phyloP scores from a whole-genome alignment of 2,329 filamentous ascomycete genomes.

The Sclerotinia borealis region DNA sequence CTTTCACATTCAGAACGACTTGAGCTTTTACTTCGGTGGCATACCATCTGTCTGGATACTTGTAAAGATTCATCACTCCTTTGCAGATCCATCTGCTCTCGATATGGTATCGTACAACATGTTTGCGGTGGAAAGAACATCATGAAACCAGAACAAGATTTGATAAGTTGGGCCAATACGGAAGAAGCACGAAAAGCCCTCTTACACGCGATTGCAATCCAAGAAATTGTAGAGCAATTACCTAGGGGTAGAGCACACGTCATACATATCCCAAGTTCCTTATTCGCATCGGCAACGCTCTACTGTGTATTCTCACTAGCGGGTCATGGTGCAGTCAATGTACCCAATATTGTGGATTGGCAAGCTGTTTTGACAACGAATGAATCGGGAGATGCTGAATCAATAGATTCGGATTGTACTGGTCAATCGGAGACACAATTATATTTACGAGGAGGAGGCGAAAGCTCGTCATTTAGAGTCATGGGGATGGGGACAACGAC shows the following conservation, averaged over 20 bases:
- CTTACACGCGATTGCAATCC: constrained; percentile 40
- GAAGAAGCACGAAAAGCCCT: constrained; percentile 37
- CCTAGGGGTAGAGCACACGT: constrained; percentile 40
- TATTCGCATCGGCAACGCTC: constrained; percentile 39
- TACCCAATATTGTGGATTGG: constrained; percentile 38
- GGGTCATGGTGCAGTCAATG: constrained; percentile 34
- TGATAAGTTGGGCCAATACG: constrained; percentile 35
- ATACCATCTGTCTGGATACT: constrained; percentile 39
- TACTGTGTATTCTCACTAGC: constrained; percentile 38
- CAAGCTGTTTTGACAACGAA: constrained; percentile 34
- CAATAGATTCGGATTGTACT: constrained; percentile 57
- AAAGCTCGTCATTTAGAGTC: constrained; percentile 22
- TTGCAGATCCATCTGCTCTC: constrained; percentile 36
- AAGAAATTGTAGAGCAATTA: constrained; percentile 41
- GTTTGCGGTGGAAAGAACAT: constrained; percentile 33
- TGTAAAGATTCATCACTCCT: constrained; percentile 37
- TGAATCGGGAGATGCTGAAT: constrained; percentile 32
- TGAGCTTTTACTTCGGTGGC: constrained; percentile 40
- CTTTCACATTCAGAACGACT: constrained; percentile 32
- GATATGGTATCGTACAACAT: constrained; percentile 36
- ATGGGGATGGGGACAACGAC: constrained; percentile 27
- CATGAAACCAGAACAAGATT: constrained; percentile 32
- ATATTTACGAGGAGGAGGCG: constrained; percentile 35
- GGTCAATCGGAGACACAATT: constrained; percentile 38
- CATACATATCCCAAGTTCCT: constrained; percentile 39